Evolutionary conservation across 2,329 filamentous ascomycete species (phyloP).

Genomic region (Cladosporium sp.): DNA sequence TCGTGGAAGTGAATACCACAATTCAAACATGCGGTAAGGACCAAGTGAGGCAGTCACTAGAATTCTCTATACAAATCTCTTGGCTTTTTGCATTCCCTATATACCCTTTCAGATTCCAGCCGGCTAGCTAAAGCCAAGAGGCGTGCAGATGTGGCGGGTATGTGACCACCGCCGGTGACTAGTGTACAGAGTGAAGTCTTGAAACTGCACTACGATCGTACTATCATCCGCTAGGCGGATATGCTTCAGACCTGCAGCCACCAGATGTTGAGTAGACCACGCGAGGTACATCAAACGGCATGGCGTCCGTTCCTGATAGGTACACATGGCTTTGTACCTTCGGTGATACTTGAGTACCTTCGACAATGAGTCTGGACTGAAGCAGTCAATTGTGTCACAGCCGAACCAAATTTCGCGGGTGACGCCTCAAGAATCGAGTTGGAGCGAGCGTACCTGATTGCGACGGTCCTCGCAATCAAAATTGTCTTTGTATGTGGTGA

Average conservation of each 20-base stretch:
- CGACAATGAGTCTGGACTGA: no score
- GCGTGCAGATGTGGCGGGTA: slow-evolving; percentile 3
- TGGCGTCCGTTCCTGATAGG: neutral
- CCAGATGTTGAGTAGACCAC: neutral
- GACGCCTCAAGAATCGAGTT: neutral
- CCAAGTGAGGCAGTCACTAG: neutral
- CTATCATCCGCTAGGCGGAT: neutral
- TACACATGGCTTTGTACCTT: neutral
- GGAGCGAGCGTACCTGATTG: neutral
- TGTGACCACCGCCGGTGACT: neutral
- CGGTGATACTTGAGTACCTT: no score
- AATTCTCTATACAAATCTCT: neutral
- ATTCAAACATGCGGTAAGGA: neutral
- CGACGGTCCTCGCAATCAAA: neutral
- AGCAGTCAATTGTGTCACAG: no score
- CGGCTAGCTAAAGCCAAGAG: neutral
- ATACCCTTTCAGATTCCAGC: neutral
- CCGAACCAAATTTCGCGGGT: neutral
- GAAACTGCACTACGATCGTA: neutral
- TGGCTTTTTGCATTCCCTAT: neutral
- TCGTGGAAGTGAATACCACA: no score
- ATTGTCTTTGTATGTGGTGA: neutral
- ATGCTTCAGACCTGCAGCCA: neutral
- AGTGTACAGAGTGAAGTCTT: neutral
- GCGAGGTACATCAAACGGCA: no score